Evolutionary conservation across 2,329 filamentous ascomycete species (phyloP), one percentile per base, ranked within the genome.

Genomic region (Stachybotrys echinatus): DNA sequence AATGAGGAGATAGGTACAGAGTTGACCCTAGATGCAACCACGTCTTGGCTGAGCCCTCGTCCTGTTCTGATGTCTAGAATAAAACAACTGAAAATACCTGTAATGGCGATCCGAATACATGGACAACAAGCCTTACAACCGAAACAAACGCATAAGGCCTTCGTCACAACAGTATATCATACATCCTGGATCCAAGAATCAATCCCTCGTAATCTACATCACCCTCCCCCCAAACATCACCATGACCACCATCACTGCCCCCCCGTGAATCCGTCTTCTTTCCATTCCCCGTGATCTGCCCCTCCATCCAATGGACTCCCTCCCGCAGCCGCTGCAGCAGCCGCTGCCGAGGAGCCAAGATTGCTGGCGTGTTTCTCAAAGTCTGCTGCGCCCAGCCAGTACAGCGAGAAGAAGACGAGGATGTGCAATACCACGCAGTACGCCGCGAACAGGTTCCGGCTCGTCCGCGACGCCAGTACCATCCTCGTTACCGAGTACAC

Each of bases 341-440:
- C 71, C 12, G 67, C 69, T 2, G 70, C 70, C 23, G 69, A 65
- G 51, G 77, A 74, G 45, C 80, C 77, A 48, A 85, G 68, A 54
- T 77, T 74, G 57, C 75, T 79, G 44, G 78, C 77, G 61, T 86
- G 81, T 58, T 77, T 65, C 63, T 85, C 84, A 31, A 83, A 77
- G 59, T 89, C 83, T 23, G 76, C 73, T 4, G 82, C 81, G 52
- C 89, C 89, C 63, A 91, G 83, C 81, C 85, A 92, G 70, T 92
- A 97, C 53, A 97, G 74, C 68, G 90, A 87, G 58, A 87, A 76
- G 63, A 99, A 94, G 3, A 97, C 85, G 45, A 99, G 72, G 42
- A 96, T 63, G 72, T 99, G 94, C 57, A 99, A 76, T 31, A 85
- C 89, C 34, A 96, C 74, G 67, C 92, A 95, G 68, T 99, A 99